Evolutionary conservation across 176 grass and related monocot genomes (phyloP), one percentile per base, ranked within the genome.

Genomic region (Oryza officinalis): DNA sequence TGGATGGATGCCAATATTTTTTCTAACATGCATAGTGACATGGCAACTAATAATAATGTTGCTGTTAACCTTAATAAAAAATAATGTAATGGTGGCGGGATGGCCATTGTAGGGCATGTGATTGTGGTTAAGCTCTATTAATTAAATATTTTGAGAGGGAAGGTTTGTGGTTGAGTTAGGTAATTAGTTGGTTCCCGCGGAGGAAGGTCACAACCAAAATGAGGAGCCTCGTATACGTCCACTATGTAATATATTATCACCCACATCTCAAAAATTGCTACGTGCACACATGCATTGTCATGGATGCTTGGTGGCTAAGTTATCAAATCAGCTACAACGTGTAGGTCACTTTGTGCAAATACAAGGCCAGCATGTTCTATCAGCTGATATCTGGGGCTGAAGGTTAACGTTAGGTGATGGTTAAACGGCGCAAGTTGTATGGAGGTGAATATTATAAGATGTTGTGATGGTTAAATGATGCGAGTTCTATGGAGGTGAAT

Each of bases 111-210:
- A 74, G 22, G 35, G 5, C 13, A 47, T 54, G 33, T 35, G 33
- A 5, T 35, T 35, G 33, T 35, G 33, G 5, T 35, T 5, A 6
- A 35, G 33, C 33, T 35, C 33, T 35, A 5, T 54, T 38, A 38
- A 38, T 38, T 38, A 9, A 38, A 8, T 38, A 8, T 38, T 38
- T 38, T 8, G 37, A 8, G 7, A 38, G 37, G 37, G 37, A 38
- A 38, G 23, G n/a, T 63, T 63, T 61, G 37, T 32, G 52, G 25
- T 22, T 74, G 26, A 27, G 80, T 73, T 88, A 47, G 75, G 75
- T 61, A 76, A 68, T 69, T 20, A 32, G 31, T 54, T 22, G 45
- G 50, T 7, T 54, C 50, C 20, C 50, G 6, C 17, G 6, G 8
- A 54, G 17, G 50, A 54, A 54, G 23, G 45, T 50, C 52, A 27